These are phyloP conservation scores for Geum urbanum DNA, from an alignment of 306 rosid species.

Conservation along the genomic window DNA sequence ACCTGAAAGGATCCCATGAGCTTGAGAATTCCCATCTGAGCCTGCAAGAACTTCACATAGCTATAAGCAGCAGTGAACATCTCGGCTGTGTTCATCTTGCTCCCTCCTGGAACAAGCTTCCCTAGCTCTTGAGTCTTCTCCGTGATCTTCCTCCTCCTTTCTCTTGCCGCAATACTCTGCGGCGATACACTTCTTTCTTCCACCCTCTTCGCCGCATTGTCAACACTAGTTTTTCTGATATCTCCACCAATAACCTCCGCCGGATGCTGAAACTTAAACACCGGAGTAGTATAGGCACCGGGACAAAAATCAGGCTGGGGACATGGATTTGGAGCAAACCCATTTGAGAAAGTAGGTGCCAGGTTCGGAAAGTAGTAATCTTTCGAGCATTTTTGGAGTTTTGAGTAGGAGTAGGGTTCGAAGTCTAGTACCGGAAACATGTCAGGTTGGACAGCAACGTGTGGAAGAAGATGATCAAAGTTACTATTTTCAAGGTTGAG, in stretches of 20 bases:
- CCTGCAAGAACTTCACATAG: slow-evolving; percentile 59
- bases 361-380: neutral
- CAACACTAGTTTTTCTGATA: neutral
- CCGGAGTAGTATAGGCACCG: neutral
- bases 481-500: neutral
- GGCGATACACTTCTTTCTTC: slow-evolving; percentile 22
- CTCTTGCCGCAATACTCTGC: slow-evolving; percentile 59
- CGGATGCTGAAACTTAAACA: neutral
- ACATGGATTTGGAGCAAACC: neutral
- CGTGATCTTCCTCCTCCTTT: slow-evolving; percentile 61
- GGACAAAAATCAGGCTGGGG: neutral
- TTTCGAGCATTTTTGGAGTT: slow-evolving; percentile 6
- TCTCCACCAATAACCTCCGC: neutral
- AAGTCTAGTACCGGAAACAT: neutral
- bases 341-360: neutral
- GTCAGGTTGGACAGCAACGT: neutral
- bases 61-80: slow-evolving; percentile 58
- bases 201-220: slow-evolving; percentile 1
- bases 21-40: slow-evolving; percentile 47
- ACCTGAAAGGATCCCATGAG: slow-evolving; percentile 25
- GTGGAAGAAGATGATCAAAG: neutral
- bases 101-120: slow-evolving; percentile 55
- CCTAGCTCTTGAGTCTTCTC: slow-evolving; percentile 67
- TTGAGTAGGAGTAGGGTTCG: neutral
- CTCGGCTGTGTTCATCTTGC: slow-evolving; percentile 69